Evolutionary conservation across 2,329 filamentous ascomycete genomes (phyloP).

Genomic region (Diaporthe batatas): DNA sequence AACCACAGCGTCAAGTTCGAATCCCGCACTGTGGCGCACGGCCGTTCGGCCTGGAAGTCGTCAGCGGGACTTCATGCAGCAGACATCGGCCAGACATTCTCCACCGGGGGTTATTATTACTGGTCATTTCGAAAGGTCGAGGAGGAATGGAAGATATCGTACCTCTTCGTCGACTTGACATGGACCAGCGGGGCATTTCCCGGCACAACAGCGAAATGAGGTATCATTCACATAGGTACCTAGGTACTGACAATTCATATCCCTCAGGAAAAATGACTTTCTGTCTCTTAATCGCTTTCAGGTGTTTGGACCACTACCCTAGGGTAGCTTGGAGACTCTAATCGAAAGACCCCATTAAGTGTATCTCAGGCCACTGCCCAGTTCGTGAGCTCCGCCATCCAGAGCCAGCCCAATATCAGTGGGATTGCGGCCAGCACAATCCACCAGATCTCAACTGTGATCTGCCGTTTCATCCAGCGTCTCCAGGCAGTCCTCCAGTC

Average conservation of each 20-base stretch:
- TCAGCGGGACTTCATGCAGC: neutral
- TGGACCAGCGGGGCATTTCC: neutral
- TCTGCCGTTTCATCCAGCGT: slow-evolving; percentile 58
- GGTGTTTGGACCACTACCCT: too few species aligned
- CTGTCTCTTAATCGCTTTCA: neutral
- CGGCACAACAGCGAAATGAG: too few species aligned
- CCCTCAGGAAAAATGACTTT: neutral
- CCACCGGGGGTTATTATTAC: slow-evolving; percentile 15
- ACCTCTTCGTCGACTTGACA: slow-evolving; percentile 5
- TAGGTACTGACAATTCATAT: neutral
- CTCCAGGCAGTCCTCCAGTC: slow-evolving; percentile 60
- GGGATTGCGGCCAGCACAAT: slow-evolving; percentile 59
- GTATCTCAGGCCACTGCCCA: slow-evolving; percentile 26
- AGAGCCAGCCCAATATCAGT: slow-evolving; percentile 56
- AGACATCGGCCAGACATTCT: neutral
- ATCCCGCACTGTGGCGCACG: slow-evolving; percentile 10
- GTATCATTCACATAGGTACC: too few species aligned
- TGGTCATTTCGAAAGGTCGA: slow-evolving; percentile 15
- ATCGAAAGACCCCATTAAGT: neutral
- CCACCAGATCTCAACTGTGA: slow-evolving; percentile 65
- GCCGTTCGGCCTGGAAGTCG: neutral
- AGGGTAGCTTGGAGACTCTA: too few species aligned
- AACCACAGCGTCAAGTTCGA: slow-evolving; percentile 17
- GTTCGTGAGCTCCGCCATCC: slow-evolving; percentile 47
- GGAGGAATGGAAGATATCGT: slow-evolving; percentile 11